These are phyloP conservation scores for Pisolithus microcarpus DNA, from an alignment of 768 basidiomycete genomes.

Conservation along the genomic window DNA sequence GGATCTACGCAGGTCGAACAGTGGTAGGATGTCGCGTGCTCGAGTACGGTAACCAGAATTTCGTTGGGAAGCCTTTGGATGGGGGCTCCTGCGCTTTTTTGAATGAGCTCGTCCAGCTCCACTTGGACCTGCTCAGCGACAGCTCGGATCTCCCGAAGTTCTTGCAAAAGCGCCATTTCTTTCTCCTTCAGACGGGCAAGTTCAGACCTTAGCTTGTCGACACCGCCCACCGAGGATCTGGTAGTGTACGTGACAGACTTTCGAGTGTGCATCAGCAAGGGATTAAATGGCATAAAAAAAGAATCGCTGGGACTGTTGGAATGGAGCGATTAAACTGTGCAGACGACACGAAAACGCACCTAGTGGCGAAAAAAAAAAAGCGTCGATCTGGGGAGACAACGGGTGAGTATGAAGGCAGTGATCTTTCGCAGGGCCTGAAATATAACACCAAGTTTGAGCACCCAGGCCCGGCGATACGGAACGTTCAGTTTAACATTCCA, in stretches of 20 bases:
- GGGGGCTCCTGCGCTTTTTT: neutral
- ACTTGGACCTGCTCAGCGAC: neutral
- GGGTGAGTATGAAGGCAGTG: neutral
- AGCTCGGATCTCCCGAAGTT: neutral
- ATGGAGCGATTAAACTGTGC: neutral
- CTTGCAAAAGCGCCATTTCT: neutral
- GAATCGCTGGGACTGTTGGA: neutral
- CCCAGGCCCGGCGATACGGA: neutral
- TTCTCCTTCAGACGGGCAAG: neutral
- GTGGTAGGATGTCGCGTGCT: neutral
- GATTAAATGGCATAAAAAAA: neutral
- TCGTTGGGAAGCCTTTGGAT: constrained; percentile 1
- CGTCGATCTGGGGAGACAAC: neutral
- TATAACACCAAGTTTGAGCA: neutral
- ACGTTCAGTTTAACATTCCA: neutral
- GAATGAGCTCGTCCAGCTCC: neutral
- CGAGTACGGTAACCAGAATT: neutral
- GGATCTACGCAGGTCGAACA: neutral
- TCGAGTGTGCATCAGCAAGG: neutral
- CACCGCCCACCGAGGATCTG: neutral
- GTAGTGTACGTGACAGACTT: neutral
- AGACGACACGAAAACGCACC: neutral
- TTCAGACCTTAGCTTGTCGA: neutral
- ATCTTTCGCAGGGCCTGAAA: neutral
- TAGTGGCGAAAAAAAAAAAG: neutral